Conservation (phyloP, 1,284 basidiomycete genomes). For the Trichosporon sp. region DNA sequence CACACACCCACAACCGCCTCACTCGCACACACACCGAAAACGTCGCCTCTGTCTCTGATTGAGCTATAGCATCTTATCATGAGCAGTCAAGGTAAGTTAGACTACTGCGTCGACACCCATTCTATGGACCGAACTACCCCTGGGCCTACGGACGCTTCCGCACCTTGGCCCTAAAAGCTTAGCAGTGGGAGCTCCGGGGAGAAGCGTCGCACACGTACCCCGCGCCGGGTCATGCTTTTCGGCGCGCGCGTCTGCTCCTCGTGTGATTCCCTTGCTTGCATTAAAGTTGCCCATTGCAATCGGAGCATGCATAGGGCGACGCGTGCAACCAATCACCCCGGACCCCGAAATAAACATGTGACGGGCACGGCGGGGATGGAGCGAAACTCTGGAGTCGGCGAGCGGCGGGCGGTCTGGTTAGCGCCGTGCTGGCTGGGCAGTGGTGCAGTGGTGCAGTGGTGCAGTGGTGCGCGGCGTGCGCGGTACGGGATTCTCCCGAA, state of each 20-base stretch:
- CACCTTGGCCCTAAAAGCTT: not conserved
- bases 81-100: conserved; percentile 3
- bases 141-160: not conserved
- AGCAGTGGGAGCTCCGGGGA: not conserved
- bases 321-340: not conserved
- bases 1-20: not conserved
- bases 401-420: not conserved
- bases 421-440: not conserved
- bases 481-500: not conserved
- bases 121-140: not conserved
- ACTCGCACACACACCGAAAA: not conserved
- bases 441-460: too few species aligned
- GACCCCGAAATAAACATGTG: not conserved
- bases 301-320: not conserved
- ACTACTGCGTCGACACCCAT: not conserved
- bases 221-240: not conserved
- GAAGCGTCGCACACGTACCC: not conserved
- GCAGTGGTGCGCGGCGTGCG: not conserved
- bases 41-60: not conserved
- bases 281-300: not conserved
- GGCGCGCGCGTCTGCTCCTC: not conserved
- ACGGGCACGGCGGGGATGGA: not conserved
- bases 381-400: not conserved
- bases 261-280: not conserved
- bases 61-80: not conserved